Conservation (phyloP, 2,329 filamentous ascomycete species). For the Sordariomycetes sp. region DNA sequence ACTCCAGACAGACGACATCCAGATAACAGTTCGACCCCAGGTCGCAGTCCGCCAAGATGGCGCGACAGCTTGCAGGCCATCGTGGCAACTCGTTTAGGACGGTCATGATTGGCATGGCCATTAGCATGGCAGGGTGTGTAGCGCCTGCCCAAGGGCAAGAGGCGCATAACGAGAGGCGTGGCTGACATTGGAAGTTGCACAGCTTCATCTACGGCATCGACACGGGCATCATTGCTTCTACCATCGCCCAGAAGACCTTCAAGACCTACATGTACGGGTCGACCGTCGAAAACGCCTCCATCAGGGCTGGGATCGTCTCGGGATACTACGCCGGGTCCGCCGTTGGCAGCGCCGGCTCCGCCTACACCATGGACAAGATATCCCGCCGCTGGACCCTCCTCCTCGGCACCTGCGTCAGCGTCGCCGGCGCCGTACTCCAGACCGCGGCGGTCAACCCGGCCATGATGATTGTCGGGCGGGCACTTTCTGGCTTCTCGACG, state of each 20-base stretch:
- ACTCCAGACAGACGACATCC: too few species aligned
- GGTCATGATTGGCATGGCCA: too few species aligned
- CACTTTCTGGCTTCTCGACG: constrained; percentile 11
- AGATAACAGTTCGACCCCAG: too few species aligned
- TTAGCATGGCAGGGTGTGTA: too few species aligned
- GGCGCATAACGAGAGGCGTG: too few species aligned
- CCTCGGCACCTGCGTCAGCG: constrained; percentile 9
- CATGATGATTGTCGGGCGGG: constrained; percentile 15
- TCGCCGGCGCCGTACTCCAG: constrained; percentile 16
- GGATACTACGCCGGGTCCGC: constrained; percentile 51
- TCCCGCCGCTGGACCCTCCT: not conserved
- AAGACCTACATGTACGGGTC: not conserved
- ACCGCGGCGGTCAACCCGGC: constrained; percentile 9
- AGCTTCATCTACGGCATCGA: not conserved
- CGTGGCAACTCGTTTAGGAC: too few species aligned
- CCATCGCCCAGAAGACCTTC: not conserved
- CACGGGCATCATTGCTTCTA: not conserved
- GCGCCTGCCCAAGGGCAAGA: too few species aligned
- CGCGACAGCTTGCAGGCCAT: too few species aligned
- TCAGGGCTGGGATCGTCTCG: not conserved
- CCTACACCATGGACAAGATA: constrained; percentile 15
- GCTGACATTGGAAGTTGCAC: too few species aligned
- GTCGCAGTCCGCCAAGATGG: too few species aligned
- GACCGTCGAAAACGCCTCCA: not conserved
- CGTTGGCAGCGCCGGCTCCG: constrained; percentile 59